Evolutionary conservation across 2,329 filamentous ascomycete genomes (phyloP), one percentile per base, ranked within the genome.

Genomic region (Ophiostoma ulmi): DNA sequence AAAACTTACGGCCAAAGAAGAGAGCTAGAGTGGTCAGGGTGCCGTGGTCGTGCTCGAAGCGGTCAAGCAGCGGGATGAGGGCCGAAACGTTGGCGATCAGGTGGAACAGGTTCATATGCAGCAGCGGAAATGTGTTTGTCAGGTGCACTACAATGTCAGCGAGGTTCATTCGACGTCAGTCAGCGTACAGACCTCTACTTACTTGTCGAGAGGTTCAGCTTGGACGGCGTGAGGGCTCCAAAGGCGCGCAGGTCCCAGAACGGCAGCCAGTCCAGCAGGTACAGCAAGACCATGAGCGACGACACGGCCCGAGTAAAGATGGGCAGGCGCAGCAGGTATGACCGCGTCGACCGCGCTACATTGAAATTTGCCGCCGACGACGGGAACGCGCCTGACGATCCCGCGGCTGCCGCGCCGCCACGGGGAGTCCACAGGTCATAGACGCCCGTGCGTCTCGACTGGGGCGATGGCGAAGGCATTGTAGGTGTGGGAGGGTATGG

Each of bases 11-110:
- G 71, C 95, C 95, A 76, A 95, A 88, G 79, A 98, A 97, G 69
- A 98, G 84, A 48, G 92, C 88, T 73, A 97, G 79, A n/a, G 93
- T 91, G 36, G 92, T 92, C 77, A 98, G 83, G 8, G 94, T 98
- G 69, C 95, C 95, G 79, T 96, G 89, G 79, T 97, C 94, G 73
- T 88, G 87, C 82, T 99, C 95, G 80, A 98, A 99, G 73, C 94
- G 88, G 80, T 97, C 94, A 79, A 99, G 82, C 69, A 99, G 83
- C n/a, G 95, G 95, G 55, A 90, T 89, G 73, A 98, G 79, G 31
- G 93, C 91, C 73, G 96, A 69, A 35, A 93, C 79, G 80, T 98
- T 97, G 77, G 96, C 82, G 69, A 94, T 77, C 73, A 90, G 85
- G 80, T 98, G 95, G 75, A 97, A 83, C 78, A 96, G 85, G 76